Percentiles rank a stretch among this genome's conserved stretches.
These are phyloP conservation scores for Bruguiera sexangula DNA, from an alignment of 345 rosid species.

Conservation along the genomic window DNA sequence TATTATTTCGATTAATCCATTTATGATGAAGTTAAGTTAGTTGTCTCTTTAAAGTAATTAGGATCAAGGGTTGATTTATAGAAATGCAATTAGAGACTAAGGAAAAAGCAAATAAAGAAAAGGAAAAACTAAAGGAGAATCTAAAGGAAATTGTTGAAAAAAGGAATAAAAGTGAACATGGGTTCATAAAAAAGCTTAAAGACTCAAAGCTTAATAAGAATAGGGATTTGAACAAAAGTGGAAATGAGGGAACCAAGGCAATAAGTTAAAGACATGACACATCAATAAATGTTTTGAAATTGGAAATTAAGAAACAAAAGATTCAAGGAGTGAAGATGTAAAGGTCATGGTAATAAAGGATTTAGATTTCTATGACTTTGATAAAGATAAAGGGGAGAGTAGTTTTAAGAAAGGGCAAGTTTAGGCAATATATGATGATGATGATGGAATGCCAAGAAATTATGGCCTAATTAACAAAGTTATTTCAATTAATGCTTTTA, in stretches of 20 bases:
- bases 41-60: slow-evolving; percentile 46
- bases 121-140: slow-evolving; percentile 12
- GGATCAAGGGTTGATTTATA: slow-evolving; percentile 20
- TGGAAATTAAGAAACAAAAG: slow-evolving; percentile 12
- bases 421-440: slow-evolving; percentile 69
- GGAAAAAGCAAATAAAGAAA: too few relatives aligned
- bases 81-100: too few relatives aligned
- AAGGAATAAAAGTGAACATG: slow-evolving; percentile 17
- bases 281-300: slow-evolving; percentile 17
- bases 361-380: slow-evolving; percentile 58
- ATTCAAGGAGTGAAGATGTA: slow-evolving; percentile 23
- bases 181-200: slow-evolving; percentile 9
- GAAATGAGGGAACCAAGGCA: slow-evolving; percentile 22
- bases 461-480: slow-evolving; percentile 79
- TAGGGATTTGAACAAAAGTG: slow-evolving; percentile 21
- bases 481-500: slow-evolving; percentile 63
- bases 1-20: slow-evolving; percentile 62
- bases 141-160: slow-evolving; percentile 20
- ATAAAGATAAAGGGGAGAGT: slow-evolving; percentile 54
- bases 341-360: slow-evolving; percentile 39
- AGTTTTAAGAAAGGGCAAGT: slow-evolving; percentile 77
- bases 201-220: slow-evolving; percentile 24
- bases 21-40: slow-evolving; percentile 62
- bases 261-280: slow-evolving; percentile 14
- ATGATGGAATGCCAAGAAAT: slow-evolving; percentile 63